phyloP scores from a whole-genome alignment of 805 yeast species.

The Clavispora santaluciae region DNA sequence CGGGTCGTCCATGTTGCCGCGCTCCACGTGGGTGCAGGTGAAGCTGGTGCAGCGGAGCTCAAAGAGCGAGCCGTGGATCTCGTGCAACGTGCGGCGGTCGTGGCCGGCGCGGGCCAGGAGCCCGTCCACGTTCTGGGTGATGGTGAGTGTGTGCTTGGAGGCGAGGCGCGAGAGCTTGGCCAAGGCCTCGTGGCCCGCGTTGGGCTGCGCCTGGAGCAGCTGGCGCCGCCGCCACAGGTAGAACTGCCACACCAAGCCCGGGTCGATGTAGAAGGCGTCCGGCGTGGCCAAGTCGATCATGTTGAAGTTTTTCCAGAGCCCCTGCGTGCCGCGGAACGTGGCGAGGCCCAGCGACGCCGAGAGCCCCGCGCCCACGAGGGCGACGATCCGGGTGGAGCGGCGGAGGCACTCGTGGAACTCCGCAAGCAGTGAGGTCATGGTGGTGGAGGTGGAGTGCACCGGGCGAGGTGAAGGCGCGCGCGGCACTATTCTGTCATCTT shows the following conservation, averaged over 20 bases:
- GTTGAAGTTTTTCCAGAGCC: constrained; percentile 72
- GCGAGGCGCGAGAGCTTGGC: constrained; percentile 50
- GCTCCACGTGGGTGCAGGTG: constrained; percentile 57
- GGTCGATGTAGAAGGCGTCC: constrained; percentile 79
- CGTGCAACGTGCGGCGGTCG: constrained; percentile 46
- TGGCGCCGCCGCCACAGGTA: constrained; percentile 63
- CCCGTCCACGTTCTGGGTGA: constrained; percentile 85
- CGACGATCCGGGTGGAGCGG: constrained; percentile 47
- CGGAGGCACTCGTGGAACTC: constrained; percentile 50
- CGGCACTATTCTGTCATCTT: no score
- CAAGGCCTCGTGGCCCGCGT: constrained; percentile 66
- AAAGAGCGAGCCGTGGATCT: constrained; percentile 78
- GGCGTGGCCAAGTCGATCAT: constrained; percentile 87
- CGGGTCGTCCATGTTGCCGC: constrained; percentile 52
- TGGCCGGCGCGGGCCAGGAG: constrained; percentile 65
- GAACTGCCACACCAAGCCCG: constrained; percentile 88
- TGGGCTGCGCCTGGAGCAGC: constrained; percentile 68
- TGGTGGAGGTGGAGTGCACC: no score
- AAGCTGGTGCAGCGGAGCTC: constrained; percentile 71
- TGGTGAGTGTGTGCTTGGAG: constrained; percentile 46
- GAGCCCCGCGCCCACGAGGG: constrained; percentile 79
- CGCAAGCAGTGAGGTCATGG: constrained; percentile 20
- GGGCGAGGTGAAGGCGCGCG: no score
- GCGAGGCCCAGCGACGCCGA: constrained; percentile 75
- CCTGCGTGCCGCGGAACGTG: constrained; percentile 67